Evolutionary conservation across 2,329 filamentous ascomycete genomes (phyloP).

Genomic region (Stagonosporopsis rhizophila): DNA sequence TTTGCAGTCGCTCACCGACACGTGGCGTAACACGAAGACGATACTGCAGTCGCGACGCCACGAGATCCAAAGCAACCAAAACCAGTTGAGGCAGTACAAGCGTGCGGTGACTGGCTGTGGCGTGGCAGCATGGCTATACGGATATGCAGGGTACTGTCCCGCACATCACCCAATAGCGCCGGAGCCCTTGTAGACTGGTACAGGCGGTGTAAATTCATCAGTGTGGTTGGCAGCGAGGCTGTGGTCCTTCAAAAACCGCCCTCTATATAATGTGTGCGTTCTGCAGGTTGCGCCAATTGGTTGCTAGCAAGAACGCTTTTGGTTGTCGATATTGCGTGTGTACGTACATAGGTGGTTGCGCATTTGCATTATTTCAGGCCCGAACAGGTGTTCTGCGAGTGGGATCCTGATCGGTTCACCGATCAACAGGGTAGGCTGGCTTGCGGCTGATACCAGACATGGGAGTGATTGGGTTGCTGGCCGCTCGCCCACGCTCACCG

Average conservation of each 20-base stretch:
- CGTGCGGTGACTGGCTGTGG: constrained; percentile 7
- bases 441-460: constrained; percentile 13
- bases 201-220: constrained; percentile 12
- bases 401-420: constrained; percentile 14
- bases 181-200: not conserved
- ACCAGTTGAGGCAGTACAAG: not conserved
- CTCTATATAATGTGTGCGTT: not conserved
- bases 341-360: not conserved
- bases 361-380: constrained; percentile 3
- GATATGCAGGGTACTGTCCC: constrained; percentile 15
- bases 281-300: not conserved
- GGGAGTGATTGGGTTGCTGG: not conserved
- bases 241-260: not conserved
- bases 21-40: constrained; percentile 6
- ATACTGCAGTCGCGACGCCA: constrained; percentile 17
- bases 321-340: not conserved
- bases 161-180: constrained; percentile 11
- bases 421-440: constrained; percentile 1
- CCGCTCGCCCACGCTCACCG: not conserved
- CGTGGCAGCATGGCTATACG: constrained; percentile 9
- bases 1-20: constrained; percentile 6
- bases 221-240: not conserved
- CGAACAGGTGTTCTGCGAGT: constrained; percentile 16
- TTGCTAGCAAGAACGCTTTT: not conserved
- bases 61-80: constrained; percentile 10